Evolutionary conservation across 2,329 filamentous ascomycete species (phyloP).

Genomic region (Rutstroemia sydowiana): DNA sequence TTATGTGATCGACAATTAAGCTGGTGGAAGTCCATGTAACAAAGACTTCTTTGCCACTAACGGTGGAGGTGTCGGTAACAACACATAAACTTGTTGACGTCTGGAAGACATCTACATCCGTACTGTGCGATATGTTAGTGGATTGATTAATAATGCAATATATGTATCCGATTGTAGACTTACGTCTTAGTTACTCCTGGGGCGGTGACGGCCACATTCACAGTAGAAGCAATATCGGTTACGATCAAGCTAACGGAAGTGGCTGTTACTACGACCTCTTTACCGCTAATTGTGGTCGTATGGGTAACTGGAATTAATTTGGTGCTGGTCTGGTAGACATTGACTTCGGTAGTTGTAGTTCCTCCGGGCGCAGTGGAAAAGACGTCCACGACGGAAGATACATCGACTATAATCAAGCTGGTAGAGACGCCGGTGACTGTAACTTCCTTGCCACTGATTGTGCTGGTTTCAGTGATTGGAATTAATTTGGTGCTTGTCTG

Average conservation of each 20-base stretch:
- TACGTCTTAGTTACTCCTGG: constrained; percentile 5
- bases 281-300: constrained; percentile 38
- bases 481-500: constrained; percentile 35
- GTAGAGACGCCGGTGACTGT: constrained; percentile 23
- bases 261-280: constrained; percentile 29
- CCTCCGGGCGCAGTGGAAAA: constrained; percentile 1
- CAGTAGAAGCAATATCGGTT: constrained; percentile 16
- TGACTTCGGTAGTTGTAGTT: constrained; percentile 13
- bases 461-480: constrained; percentile 41
- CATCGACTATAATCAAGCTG: constrained; percentile 21
- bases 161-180: neutral
- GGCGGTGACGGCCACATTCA: neutral
- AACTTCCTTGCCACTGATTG: constrained; percentile 35
- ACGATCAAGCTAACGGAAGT: constrained; percentile 19
- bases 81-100: constrained; percentile 37
- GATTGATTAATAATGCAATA: too few species aligned
- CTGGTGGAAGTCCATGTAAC: constrained; percentile 20
- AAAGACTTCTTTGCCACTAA: constrained; percentile 35
- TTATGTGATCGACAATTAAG: constrained; percentile 17
- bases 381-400: neutral
- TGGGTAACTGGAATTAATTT: constrained; percentile 40
- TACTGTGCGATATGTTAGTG: neutral
- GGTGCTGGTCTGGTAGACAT: constrained; percentile 30
- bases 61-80: constrained; percentile 40
- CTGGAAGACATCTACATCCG: constrained; percentile 19